Percentiles rank a stretch among this genome's conserved stretches.
phyloP scores from a whole-genome alignment of 331 rosid species.

The Ulmus americana region DNA sequence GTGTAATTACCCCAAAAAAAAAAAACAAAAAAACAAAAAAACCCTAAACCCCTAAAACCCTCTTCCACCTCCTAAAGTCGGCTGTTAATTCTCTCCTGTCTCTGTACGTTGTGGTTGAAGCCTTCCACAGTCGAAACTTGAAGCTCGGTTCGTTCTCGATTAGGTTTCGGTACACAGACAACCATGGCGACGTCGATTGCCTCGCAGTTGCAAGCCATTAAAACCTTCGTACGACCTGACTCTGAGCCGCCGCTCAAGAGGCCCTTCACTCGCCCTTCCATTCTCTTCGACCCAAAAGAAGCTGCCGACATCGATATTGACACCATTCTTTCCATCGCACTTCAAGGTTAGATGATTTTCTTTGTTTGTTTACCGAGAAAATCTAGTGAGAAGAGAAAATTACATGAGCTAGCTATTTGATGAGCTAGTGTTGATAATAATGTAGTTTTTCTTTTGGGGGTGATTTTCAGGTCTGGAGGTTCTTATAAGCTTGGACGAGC shows the following conservation, averaged over 20 bases:
- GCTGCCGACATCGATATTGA: slow-evolving; percentile 73
- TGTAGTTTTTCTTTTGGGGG: not conserved
- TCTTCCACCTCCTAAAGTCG: not conserved
- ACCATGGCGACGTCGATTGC: slow-evolving; percentile 67
- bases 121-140: not conserved
- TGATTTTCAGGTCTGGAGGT: slow-evolving; percentile 64
- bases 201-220: slow-evolving; percentile 55
- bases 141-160: not conserved
- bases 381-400: not conserved
- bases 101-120: not conserved
- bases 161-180: not conserved
- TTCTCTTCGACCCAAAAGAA: slow-evolving; percentile 65
- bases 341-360: slow-evolving; percentile 40
- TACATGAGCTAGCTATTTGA: not conserved
- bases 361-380: not conserved
- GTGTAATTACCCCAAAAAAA: no score
- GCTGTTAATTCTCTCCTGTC: not conserved
- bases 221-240: slow-evolving; percentile 42
- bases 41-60: slow-evolving; percentile 6
- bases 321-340: slow-evolving; percentile 42
- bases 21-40: not conserved
- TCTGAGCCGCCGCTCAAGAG: slow-evolving; percentile 51
- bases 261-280: slow-evolving; percentile 77
- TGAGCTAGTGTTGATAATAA: not conserved
- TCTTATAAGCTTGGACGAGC: slow-evolving; percentile 54